Percentiles rank a stretch among this genome's conserved stretches.
Evolutionary conservation across 169 alveolate species (phyloP).

Genomic region (Toxoplasma gondii): DNA sequence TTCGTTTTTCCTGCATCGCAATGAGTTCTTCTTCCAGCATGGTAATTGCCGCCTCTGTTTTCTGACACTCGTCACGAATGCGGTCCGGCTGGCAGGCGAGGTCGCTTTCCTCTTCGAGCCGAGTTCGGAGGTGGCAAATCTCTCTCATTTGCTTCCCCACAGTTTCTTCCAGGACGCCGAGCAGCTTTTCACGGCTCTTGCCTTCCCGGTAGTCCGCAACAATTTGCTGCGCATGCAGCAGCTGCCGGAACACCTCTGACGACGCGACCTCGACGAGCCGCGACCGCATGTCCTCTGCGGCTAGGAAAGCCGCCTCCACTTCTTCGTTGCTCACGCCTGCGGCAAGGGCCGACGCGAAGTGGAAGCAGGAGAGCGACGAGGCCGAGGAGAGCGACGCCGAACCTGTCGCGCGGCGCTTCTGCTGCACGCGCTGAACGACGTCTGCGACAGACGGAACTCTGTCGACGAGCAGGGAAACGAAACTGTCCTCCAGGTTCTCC

Average conservation of each 20-base stretch:
- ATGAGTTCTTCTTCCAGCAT: conserved; percentile 55
- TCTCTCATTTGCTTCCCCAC: not conserved
- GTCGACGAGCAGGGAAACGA: not conserved
- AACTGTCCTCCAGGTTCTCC: not conserved
- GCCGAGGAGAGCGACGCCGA: not conserved
- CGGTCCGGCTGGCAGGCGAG: conserved; percentile 32
- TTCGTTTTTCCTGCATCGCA: conserved; percentile 21
- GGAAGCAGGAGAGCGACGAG: not conserved
- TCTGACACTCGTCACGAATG: conserved; percentile 38
- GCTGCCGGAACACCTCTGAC: not conserved
- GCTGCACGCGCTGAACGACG: not conserved
- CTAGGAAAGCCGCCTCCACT: conserved; percentile 42
- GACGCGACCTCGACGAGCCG: not conserved
- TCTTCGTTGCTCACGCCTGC: not conserved
- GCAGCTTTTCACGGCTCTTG: not conserved
- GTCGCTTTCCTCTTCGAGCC: not conserved
- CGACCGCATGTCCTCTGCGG: conserved; percentile 53
- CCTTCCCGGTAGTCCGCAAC: not conserved
- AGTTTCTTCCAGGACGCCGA: not conserved
- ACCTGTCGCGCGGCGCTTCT: conserved; percentile 9
- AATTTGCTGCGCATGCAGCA: not conserved
- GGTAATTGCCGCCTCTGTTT: conserved; percentile 59
- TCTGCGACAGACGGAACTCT: not conserved
- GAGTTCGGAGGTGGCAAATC: not conserved
- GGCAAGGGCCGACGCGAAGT: not conserved